Conservation (phyloP, 2,329 filamentous ascomycete genomes). For the Hypoxylon sp. region DNA sequence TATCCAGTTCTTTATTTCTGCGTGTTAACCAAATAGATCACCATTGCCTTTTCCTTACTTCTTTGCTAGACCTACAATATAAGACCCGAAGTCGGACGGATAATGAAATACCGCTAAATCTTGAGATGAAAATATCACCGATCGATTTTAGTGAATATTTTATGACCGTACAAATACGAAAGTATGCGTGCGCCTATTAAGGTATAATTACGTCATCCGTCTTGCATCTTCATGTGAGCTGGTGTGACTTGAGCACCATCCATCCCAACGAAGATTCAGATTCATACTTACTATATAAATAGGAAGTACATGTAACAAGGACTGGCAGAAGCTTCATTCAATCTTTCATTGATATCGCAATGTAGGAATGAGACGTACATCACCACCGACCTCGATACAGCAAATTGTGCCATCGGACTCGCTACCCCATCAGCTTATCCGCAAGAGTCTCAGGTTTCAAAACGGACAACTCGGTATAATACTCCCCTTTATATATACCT, state of each 20-base stretch:
- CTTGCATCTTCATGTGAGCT: background rate
- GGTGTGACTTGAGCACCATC: conserved; percentile 2
- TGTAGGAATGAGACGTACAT: background rate
- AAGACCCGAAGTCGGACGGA: background rate
- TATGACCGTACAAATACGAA: background rate
- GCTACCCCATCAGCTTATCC: background rate
- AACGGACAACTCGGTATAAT: background rate
- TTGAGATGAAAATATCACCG: background rate
- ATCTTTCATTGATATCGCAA: background rate
- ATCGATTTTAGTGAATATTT: background rate
- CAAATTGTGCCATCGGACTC: background rate
- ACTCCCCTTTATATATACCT: background rate
- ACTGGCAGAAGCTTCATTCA: background rate
- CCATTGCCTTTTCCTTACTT: background rate
- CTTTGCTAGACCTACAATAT: background rate
- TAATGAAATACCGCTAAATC: background rate
- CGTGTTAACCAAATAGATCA: background rate
- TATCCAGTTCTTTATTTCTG: background rate
- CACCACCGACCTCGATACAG: background rate
- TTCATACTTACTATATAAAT: background rate
- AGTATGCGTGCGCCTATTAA: background rate
- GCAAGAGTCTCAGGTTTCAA: background rate
- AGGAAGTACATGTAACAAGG: background rate
- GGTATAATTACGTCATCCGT: conserved; percentile 20
- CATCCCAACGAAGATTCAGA: background rate